Conservation (phyloP, 352 stramenopile genomes). For the Phytopythium helicoides region DNA sequence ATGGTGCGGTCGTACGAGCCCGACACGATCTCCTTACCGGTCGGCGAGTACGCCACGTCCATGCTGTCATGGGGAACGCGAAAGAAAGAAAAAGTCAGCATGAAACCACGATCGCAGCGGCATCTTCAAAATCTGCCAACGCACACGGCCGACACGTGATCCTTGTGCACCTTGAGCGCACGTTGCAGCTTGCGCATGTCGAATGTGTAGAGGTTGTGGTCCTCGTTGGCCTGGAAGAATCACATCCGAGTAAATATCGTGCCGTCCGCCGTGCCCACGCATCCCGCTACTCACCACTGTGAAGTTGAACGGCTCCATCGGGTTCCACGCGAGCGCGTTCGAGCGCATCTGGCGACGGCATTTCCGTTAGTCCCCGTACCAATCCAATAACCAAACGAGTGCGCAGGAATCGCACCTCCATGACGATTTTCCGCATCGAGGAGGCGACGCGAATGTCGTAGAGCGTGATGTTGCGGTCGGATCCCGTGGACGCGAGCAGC, state of each 20-base stretch:
- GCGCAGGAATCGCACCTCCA: conserved; percentile 21
- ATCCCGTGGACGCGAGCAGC: conserved; percentile 94
- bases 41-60: conserved; percentile 97
- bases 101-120: neutral
- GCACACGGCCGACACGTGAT: conserved; percentile 97
- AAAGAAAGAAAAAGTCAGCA: neutral
- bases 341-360: conserved; percentile 84
- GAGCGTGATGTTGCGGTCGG: conserved; percentile 91
- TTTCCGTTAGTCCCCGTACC: conserved; percentile 15
- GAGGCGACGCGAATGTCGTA: conserved; percentile 91
- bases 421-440: conserved; percentile 96
- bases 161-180: conserved; percentile 96
- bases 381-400: neutral
- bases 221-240: conserved; percentile 92
- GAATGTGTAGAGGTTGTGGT: conserved; percentile 99
- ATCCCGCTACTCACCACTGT: conserved; percentile 90
- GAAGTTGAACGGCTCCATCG: conserved; percentile 99
- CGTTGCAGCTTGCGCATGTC: conserved; percentile 98
- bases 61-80: conserved; percentile 75
- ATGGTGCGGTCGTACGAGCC: conserved; percentile 98
- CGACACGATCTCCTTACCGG: conserved; percentile 97
- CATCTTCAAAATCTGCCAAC: no score
- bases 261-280: no score
- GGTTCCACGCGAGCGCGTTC: conserved; percentile 99
- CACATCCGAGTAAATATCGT: no score